phyloP scores from a whole-genome alignment of 345 rosid species.

The Ceriops decandra region DNA sequence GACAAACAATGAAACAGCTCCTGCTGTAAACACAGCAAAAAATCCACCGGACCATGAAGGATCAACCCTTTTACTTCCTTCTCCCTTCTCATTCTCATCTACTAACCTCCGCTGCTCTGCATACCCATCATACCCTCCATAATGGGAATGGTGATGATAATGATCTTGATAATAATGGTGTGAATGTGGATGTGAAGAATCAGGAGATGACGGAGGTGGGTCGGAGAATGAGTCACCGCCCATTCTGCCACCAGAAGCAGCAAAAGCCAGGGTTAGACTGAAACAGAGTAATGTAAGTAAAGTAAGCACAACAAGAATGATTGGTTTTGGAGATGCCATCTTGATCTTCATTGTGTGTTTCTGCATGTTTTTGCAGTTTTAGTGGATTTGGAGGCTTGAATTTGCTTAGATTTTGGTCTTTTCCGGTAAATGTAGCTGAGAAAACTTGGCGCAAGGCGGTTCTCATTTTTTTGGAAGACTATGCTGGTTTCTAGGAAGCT shows the following conservation, averaged over 20 bases:
- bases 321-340: neutral
- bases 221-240: conserved; percentile 16
- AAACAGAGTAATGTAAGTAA: neutral
- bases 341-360: neutral
- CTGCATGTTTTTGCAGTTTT: neutral
- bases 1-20: conserved; percentile 3
- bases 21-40: neutral
- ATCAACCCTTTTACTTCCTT: neutral
- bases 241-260: conserved; percentile 23
- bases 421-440: neutral
- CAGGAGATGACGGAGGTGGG: neutral
- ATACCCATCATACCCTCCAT: neutral
- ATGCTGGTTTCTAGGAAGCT: neutral
- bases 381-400: neutral
- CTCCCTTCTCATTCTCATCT: neutral
- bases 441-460: neutral
- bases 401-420: neutral
- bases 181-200: neutral
- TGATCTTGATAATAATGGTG: neutral
- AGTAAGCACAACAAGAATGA: neutral
- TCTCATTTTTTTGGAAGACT: too few relatives aligned
- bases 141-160: conserved; percentile 1
- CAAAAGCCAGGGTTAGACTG: conserved; percentile 1
- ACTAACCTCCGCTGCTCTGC: neutral
- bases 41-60: neutral